Evolutionary conservation across 371 early-diverging fungal species (phyloP), one percentile per base, ranked within the genome.

Genomic region (Modicella reniformis): DNA sequence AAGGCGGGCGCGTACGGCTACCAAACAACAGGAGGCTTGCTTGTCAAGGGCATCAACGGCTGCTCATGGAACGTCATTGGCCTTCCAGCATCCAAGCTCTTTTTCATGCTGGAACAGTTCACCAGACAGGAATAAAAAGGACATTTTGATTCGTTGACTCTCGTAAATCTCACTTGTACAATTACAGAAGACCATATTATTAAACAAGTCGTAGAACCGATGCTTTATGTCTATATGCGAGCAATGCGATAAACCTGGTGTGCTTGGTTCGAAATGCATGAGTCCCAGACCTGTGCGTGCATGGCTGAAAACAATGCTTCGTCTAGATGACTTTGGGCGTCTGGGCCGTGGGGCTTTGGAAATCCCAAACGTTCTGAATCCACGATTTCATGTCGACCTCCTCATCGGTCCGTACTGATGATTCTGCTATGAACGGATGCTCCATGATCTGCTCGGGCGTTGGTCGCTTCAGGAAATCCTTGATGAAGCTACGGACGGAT

Each of bases 1-100:
- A 95, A 95, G 84, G 94, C 95, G 13, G 96, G 95, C 9, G 90
- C 86, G 2, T 95, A 96, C 74, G 96, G 93, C 7, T 92, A 92
- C 74, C 96, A 95, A 84, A 89, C 90, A 13, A 75, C 87, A 21
- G 94, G 91, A 10, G 74, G 92, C 7, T 65, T 91, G 56, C 88
- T 96, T 68, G 85, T 96, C 32, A 84, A 87, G 72, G 81, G 86
- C n/a, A 93, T 95, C 58, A 72, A 90, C 9, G 95, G 95, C 29
- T 91, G 91, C 63, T 89, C 85, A 50, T 91, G 90, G 88, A 91
- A 90, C 66, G 92, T 91, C 48, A 87, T 87, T 82, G 81, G 86
- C 53, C 63, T 65, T 21, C 70, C 81, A 12, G 76, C 76, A 3
- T 70, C 81, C 58, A 67, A 75, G 54, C 51, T 76, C 2, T 70